Conservation (phyloP, 331 rosid species). For the Rhamnella rubrinervis region DNA sequence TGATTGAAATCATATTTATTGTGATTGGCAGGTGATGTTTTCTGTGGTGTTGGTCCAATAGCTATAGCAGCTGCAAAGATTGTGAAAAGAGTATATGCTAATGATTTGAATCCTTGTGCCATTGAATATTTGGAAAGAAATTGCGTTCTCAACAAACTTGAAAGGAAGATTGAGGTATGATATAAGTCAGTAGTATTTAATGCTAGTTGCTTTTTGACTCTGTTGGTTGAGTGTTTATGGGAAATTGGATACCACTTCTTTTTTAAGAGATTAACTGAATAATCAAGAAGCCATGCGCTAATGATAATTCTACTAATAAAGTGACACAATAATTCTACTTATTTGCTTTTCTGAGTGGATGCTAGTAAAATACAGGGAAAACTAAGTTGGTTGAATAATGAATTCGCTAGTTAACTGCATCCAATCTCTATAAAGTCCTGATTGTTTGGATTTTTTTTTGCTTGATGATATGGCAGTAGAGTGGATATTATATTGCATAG, state of each 20-base stretch:
- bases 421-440: too few relatives aligned
- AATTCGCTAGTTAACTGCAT: too few relatives aligned
- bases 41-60: constrained; percentile 92
- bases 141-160: constrained; percentile 81
- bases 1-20: constrained; percentile 18
- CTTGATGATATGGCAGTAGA: too few relatives aligned
- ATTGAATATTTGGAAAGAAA: constrained; percentile 83
- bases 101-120: constrained; percentile 85
- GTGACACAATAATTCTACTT: too few relatives aligned
- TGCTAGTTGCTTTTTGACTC: constrained; percentile 4
- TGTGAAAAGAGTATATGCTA: constrained; percentile 85
- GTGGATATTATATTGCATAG: too few relatives aligned
- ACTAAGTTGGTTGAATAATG: too few relatives aligned
- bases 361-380: too few relatives aligned
- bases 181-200: constrained; percentile 20
- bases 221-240: not conserved
- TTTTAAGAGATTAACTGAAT: not conserved
- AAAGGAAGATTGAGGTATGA: constrained; percentile 79
- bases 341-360: too few relatives aligned
- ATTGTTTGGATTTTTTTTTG: too few relatives aligned
- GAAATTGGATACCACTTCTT: not conserved
- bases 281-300: too few relatives aligned
- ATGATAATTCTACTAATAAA: too few relatives aligned
- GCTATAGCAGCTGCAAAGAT: constrained; percentile 82
- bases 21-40: constrained; percentile 77